Conservation (phyloP, 306 rosid genomes). For the Rosa lucieae region DNA sequence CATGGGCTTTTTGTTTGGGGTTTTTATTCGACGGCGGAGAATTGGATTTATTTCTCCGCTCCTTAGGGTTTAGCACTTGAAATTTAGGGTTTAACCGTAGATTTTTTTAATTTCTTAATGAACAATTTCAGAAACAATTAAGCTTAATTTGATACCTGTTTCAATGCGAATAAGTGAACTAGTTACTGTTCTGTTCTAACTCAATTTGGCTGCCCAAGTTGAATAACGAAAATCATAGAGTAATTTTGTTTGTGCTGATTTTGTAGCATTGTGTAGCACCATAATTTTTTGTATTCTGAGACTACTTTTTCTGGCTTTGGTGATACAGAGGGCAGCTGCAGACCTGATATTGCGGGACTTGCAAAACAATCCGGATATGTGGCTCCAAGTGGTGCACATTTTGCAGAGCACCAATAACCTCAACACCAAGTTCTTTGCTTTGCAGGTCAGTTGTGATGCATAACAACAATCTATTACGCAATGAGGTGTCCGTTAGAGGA, state of each 20-base stretch:
- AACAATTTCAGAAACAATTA: not conserved
- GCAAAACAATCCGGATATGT: conserved; percentile 92
- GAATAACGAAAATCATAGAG: not conserved
- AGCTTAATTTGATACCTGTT: not conserved
- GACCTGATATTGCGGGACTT: conserved; percentile 87
- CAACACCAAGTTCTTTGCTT: conserved; percentile 95
- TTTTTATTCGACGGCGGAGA: not conserved
- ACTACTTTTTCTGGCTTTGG: not conserved
- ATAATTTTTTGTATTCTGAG: not conserved
- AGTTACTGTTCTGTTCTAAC: not conserved
- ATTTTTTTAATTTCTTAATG: not conserved
- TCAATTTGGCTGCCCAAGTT: not conserved
- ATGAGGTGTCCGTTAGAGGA: not conserved
- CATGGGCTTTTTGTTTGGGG: not conserved
- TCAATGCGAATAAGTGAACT: not conserved
- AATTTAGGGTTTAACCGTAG: conserved; percentile 11
- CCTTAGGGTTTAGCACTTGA: conserved; percentile 11
- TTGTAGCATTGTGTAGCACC: not conserved
- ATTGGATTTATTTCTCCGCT: not conserved
- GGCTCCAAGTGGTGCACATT: conserved; percentile 99
- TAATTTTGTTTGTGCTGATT: not conserved
- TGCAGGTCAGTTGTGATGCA: conserved; percentile 68
- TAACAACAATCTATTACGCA: not conserved
- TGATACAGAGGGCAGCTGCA: conserved; percentile 83
- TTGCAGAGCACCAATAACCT: conserved; percentile 73